Percentiles rank a stretch among this genome's conserved stretches.
Evolutionary conservation across 2,329 filamentous ascomycete species (phyloP).

Genomic region (Cephalotrichum gorgonifer): DNA sequence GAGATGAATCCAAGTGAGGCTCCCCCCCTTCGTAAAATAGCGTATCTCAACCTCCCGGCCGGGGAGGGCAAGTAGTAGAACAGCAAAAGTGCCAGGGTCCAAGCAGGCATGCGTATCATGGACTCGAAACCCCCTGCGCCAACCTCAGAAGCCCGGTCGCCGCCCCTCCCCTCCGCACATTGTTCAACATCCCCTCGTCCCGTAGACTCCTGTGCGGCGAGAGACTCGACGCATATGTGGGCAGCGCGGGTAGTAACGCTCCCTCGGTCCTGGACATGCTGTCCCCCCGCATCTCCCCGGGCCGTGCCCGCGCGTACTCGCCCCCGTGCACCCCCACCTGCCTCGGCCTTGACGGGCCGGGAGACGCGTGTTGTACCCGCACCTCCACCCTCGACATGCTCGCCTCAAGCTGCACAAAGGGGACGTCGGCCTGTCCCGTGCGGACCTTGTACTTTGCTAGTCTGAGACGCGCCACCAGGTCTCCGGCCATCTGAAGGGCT

Average conservation of each 20-base stretch:
- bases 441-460: constrained; percentile 67
- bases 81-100: not conserved
- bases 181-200: constrained; percentile 24
- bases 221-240: not conserved
- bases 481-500: constrained; percentile 47
- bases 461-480: constrained; percentile 56
- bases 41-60: no score
- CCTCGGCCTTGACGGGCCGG: no score
- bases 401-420: constrained; percentile 48
- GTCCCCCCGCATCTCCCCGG: no score
- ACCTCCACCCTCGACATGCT: constrained; percentile 9
- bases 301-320: no score
- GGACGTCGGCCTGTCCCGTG: constrained; percentile 59
- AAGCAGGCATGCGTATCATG: not conserved
- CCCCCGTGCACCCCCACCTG: no score
- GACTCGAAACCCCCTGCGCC: constrained; percentile 17
- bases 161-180: constrained; percentile 35
- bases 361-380: no score
- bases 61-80: no score
- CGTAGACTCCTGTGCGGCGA: no score
- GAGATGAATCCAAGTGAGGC: no score
- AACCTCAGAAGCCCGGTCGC: constrained; percentile 42
- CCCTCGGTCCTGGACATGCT: not conserved
- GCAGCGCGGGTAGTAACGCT: not conserved
- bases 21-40: no score